Conservation (phyloP, 441 rosid species). For the Iberis amara region DNA sequence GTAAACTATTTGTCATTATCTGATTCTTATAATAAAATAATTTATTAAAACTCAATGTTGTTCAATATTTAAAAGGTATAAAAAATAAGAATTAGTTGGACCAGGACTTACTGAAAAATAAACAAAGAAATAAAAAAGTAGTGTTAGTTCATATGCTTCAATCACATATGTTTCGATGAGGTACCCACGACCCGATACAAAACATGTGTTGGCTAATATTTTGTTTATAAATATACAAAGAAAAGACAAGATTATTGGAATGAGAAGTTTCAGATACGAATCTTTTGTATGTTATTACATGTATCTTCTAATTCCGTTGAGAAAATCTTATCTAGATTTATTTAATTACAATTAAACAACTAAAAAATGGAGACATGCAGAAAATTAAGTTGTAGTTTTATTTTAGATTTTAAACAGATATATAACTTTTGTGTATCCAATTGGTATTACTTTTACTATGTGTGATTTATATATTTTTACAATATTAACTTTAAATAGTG, state of each 20-base stretch:
- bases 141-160: not conserved
- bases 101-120: not conserved
- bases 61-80: not conserved
- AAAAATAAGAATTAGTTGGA: conserved; percentile 1
- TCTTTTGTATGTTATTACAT: not conserved
- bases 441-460: too few species aligned
- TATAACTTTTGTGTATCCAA: too few species aligned
- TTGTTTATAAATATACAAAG: not conserved
- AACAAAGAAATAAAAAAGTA: not conserved
- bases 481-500: too few species aligned
- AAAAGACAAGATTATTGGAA: conserved; percentile 1
- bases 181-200: conserved; percentile 13
- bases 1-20: too few species aligned
- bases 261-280: not conserved
- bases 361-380: too few species aligned
- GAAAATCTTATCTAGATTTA: not conserved
- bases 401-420: too few species aligned
- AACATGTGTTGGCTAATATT: not conserved
- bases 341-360: too few species aligned
- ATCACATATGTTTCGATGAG: conserved; percentile 2
- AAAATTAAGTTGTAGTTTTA: too few species aligned
- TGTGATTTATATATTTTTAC: too few species aligned
- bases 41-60: not conserved
- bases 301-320: conserved; percentile 10
- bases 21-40: not conserved